These are phyloP conservation scores for Emergomyces orientalis DNA, from an alignment of 2,329 filamentous ascomycete species.

Conservation along the genomic window DNA sequence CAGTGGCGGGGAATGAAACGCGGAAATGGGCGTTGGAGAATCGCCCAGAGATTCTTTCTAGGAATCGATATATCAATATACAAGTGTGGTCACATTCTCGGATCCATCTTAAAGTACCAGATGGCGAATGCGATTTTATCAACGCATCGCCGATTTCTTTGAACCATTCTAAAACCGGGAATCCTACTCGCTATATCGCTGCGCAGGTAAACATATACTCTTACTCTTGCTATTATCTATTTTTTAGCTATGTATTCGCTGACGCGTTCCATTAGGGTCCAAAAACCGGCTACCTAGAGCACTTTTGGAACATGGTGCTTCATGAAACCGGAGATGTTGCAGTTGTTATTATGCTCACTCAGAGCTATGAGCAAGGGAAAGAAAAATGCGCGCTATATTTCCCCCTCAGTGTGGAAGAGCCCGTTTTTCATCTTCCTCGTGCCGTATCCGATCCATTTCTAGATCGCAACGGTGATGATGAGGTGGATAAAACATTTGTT, in stretches of 20 bases:
- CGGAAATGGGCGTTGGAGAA: conserved; percentile 52
- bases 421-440: conserved; percentile 37
- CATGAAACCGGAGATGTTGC: conserved; percentile 65
- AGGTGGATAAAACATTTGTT: conserved; percentile 43
- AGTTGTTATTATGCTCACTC: conserved; percentile 91
- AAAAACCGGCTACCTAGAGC: conserved; percentile 62
- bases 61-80: conserved; percentile 85
- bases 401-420: conserved; percentile 49
- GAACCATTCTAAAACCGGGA: conserved; percentile 40
- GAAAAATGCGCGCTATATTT: conserved; percentile 91
- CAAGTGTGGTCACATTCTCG: conserved; percentile 83
- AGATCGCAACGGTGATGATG: conserved; percentile 53
- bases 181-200: conserved; percentile 63
- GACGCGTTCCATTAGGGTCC: conserved; percentile 52
- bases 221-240: not conserved
- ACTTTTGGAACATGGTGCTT: conserved; percentile 94
- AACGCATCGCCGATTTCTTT: conserved; percentile 67
- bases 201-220: conserved; percentile 52
- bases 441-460: conserved; percentile 31
- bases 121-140: conserved; percentile 66
- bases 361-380: conserved; percentile 64
- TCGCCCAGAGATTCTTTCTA: conserved; percentile 46
- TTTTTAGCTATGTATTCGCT: not conserved
- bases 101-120: conserved; percentile 67
- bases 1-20: conserved; percentile 31